Percentiles rank a stretch among this genome's conserved stretches.
phyloP scores from a whole-genome alignment of 768 basidiomycete species.

The Pleurotus tuoliensis region DNA sequence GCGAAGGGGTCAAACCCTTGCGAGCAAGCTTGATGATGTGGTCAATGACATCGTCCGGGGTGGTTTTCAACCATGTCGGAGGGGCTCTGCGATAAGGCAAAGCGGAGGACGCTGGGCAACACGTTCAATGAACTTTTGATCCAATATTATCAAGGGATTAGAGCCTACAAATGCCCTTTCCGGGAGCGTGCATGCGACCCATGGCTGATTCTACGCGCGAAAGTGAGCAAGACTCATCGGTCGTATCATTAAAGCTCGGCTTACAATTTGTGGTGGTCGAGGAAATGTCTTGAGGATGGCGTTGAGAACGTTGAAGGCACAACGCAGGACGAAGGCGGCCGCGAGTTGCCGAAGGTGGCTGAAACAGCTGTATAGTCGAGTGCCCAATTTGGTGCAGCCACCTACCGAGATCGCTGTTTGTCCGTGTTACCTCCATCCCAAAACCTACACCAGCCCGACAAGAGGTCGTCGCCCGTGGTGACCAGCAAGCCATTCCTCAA shows the following conservation, averaged over 20 bases:
- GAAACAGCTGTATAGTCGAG: slow-evolving; percentile 53
- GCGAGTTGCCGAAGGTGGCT: slow-evolving; percentile 41
- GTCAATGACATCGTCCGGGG: slow-evolving; percentile 91
- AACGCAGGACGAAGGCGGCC: slow-evolving; percentile 11
- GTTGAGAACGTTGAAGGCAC: slow-evolving; percentile 21
- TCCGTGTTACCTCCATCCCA: slow-evolving; percentile 25
- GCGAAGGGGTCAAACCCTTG: slow-evolving; percentile 96
- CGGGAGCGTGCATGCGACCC: slow-evolving; percentile 99
- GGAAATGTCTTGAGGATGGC: slow-evolving; percentile 41
- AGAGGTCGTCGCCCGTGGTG: slow-evolving; percentile 41
- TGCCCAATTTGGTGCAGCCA: slow-evolving; percentile 44
- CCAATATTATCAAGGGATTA: too few relatives aligned
- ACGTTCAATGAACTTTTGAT: too few relatives aligned
- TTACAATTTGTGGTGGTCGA: slow-evolving; percentile 20
- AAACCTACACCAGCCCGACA: slow-evolving; percentile 27
- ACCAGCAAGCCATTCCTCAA: slow-evolving; percentile 31
- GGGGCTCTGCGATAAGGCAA: slow-evolving; percentile 96
- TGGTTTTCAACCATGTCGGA: slow-evolving; percentile 95
- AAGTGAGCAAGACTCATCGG: slow-evolving; percentile 14
- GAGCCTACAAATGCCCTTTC: slow-evolving; percentile 96
- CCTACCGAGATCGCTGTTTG: slow-evolving; percentile 29
- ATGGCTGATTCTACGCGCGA: slow-evolving; percentile 44
- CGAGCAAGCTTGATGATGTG: slow-evolving; percentile 96
- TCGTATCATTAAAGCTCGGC: slow-evolving; percentile 8
- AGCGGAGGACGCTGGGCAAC: slow-evolving; percentile 74